Percentiles rank a stretch among this genome's conserved stretches.
Evolutionary conservation across 768 basidiomycete species (phyloP).

Genomic region (Tephrocybe sp.): DNA sequence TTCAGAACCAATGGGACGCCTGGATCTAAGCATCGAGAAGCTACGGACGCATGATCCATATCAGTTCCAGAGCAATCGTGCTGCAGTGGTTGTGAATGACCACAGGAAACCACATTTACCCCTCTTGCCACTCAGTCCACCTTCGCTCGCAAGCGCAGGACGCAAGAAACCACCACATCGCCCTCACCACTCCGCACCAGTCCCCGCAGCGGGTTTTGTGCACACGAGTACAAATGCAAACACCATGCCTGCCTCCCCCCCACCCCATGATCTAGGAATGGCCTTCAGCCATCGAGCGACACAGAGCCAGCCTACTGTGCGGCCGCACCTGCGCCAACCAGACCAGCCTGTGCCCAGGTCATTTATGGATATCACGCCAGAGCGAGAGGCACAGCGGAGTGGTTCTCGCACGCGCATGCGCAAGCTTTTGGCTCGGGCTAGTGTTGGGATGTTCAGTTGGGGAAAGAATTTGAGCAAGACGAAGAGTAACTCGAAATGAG

Average conservation of each 20-base stretch:
- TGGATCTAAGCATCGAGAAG: slow-evolving; percentile 32
- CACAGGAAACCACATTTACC: neutral
- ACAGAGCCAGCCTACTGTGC: slow-evolving; percentile 4
- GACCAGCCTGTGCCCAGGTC: slow-evolving; percentile 22
- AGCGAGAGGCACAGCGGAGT: slow-evolving; percentile 15
- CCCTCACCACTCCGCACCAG: slow-evolving; percentile 5
- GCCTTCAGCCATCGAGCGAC: slow-evolving; percentile 16
- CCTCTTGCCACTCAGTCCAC: slow-evolving; percentile 8
- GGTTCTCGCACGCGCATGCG: slow-evolving; percentile 9
- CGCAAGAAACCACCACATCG: slow-evolving; percentile 16
- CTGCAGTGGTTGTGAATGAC: slow-evolving; percentile 7
- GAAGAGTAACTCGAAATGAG: slow-evolving; percentile 7
- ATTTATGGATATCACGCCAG: slow-evolving; percentile 40
- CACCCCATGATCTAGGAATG: slow-evolving; percentile 1
- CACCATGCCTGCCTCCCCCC: neutral
- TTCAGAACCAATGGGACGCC: slow-evolving; percentile 29
- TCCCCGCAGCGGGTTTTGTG: neutral
- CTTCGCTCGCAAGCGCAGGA: slow-evolving; percentile 20
- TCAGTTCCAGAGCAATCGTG: slow-evolving; percentile 15
- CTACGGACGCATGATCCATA: slow-evolving; percentile 29
- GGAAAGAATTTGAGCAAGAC: too few relatives aligned
- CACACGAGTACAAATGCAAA: neutral
- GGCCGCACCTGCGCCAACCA: neutral
- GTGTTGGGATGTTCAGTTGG: slow-evolving; percentile 18
- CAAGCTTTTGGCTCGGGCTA: slow-evolving; percentile 19